Base-by-base conservation (phyloP, 164 flowering plant genomes). In the Kingdonia uniflora region DNA sequence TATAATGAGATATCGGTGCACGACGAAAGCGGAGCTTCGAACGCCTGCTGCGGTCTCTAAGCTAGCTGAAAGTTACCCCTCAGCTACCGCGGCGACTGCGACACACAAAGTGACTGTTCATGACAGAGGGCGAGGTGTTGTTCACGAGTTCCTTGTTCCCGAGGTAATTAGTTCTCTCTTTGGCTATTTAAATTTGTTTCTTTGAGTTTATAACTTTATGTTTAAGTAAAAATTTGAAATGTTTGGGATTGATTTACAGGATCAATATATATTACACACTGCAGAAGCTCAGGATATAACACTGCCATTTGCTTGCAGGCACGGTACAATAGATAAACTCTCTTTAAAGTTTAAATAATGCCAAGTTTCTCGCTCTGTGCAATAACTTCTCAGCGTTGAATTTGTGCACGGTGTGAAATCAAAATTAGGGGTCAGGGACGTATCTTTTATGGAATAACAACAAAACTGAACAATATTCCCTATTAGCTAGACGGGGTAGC, bases 251-350 rank as follows among this genome's bases (percentile, higher is more conserved):
- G 8, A 42, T 46, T 55, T 74, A 73, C 91, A 87, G 98, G 98
- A 91, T 54, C 92, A 87, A 60, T 91, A 91, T 51, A 91, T 91
- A 62, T 64, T 91, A 57, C 92, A 91, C 67, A 83, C 96, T 2
- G 98, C 96, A 12, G 98, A 91, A 60, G 50, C 80, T 57, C 98
- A 91, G 72, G 58, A 80, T 57, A 85, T 91, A 38, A 14, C 78
- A 1, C 81, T 91, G 53, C 98, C 98, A 15, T 91, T 91, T 63
- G 96, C 98, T 74, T 91, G 98, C 81, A 85, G 98, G 81, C 98
- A 91, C 61, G 98, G 98, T 91, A 85, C 69, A 3, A 29, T 29
- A 4, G 35, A 29, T 29, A 29, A 29, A 29, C 35, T 29, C 35
- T 29, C n/a, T n/a, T n/a, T n/a, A n/a, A n/a, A n/a, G n/a, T n/a